A percentile compares a stretch with the other conserved stretches of the same genome.
These are phyloP conservation scores for Pyrenula aspistea DNA, from an alignment of 495 filamentous ascomycete genomes.

Conservation along the genomic window DNA sequence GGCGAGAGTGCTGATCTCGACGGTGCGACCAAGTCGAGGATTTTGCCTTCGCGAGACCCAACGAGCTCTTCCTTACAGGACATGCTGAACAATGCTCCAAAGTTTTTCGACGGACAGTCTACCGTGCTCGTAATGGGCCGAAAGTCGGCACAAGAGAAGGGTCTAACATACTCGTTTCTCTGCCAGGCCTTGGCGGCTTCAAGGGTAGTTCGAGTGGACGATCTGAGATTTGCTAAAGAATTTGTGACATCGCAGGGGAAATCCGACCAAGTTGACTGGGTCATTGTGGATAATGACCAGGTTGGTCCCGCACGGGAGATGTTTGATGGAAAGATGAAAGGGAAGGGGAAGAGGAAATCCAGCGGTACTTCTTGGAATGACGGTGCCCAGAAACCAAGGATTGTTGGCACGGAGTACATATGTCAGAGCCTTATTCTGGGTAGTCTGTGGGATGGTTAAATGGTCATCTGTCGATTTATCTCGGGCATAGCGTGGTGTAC, in stretches of 20 bases:
- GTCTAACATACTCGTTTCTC: conserved; percentile 58
- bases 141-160: conserved; percentile 48
- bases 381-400: conserved; percentile 36
- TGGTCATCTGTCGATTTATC: neutral
- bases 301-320: conserved; percentile 31
- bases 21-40: conserved; percentile 66
- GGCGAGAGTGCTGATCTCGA: conserved; percentile 68
- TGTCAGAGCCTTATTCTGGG: conserved; percentile 91
- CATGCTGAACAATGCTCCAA: conserved; percentile 43
- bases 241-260: conserved; percentile 36
- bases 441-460: conserved; percentile 46
- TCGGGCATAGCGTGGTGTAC: neutral
- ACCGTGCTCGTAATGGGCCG: conserved; percentile 69
- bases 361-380: conserved; percentile 22
- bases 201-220: conserved; percentile 48
- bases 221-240: conserved; percentile 44
- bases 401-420: conserved; percentile 77
- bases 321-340: conserved; percentile 18
- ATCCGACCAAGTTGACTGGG: conserved; percentile 41
- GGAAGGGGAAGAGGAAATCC: conserved; percentile 40
- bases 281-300: conserved; percentile 62
- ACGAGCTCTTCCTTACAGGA: conserved; percentile 39
- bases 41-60: conserved; percentile 47
- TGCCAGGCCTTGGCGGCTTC: conserved; percentile 66
- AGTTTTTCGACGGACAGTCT: conserved; percentile 50